These are phyloP conservation scores for Beauveria varroae DNA, from an alignment of 2,329 filamentous ascomycete species.

Conservation along the genomic window DNA sequence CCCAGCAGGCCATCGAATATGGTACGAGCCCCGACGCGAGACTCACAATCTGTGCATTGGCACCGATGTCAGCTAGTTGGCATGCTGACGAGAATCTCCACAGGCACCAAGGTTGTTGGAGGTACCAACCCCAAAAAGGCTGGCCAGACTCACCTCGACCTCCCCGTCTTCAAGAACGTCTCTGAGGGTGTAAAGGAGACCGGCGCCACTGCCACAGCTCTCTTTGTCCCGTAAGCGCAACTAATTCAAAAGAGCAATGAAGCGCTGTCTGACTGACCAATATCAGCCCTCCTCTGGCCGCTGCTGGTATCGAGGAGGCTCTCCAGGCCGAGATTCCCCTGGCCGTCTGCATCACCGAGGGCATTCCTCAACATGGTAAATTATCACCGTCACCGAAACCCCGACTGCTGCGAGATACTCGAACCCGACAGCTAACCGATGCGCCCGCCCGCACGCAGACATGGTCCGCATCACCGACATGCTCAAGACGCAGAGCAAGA, in stretches of 20 bases:
- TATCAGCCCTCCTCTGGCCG: slow-evolving; percentile 75
- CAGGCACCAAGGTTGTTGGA: slow-evolving; percentile 94
- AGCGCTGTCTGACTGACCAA: slow-evolving; percentile 1
- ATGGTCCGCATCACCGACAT: slow-evolving; percentile 99
- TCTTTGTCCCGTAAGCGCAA: slow-evolving; percentile 80
- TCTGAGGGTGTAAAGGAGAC: slow-evolving; percentile 82
- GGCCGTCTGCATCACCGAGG: slow-evolving; percentile 96
- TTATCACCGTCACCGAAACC: not conserved
- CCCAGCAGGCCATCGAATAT: slow-evolving; percentile 96
- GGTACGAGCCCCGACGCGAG: slow-evolving; percentile 49
- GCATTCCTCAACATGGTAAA: slow-evolving; percentile 90
- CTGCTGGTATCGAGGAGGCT: slow-evolving; percentile 93
- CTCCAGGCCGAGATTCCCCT: slow-evolving; percentile 88
- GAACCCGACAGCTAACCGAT: not conserved
- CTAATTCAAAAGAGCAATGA: not conserved
- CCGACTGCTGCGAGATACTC: not conserved
- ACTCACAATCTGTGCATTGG: not conserved
- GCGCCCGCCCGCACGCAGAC: slow-evolving; percentile 44
- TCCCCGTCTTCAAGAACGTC: slow-evolving; percentile 89
- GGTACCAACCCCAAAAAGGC: slow-evolving; percentile 99
- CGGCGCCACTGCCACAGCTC: slow-evolving; percentile 82
- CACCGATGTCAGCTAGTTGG: not conserved
- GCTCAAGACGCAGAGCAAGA: slow-evolving; percentile 96
- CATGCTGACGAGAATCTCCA: not conserved
- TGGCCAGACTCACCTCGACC: slow-evolving; percentile 78